phyloP scores from a whole-genome alignment of 768 basidiomycete species.

The Hericium erinaceus region DNA sequence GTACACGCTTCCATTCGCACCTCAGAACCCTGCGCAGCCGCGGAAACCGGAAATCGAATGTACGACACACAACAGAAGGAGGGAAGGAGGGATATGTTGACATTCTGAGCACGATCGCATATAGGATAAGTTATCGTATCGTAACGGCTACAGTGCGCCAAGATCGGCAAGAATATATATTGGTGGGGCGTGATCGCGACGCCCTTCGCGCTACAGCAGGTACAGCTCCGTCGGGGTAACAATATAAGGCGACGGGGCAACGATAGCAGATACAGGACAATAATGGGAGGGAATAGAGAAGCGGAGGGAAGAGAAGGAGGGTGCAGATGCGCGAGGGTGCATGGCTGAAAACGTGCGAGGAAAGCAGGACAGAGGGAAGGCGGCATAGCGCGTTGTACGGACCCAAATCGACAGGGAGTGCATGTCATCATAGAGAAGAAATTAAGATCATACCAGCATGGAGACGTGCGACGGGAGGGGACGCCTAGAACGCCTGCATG shows the following conservation, averaged over 20 bases:
- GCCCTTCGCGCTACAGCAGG: constrained; percentile 34
- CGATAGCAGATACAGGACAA: not conserved
- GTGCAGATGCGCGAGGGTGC: not conserved
- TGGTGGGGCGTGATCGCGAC: constrained; percentile 39
- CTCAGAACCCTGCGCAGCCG: too few relatives aligned
- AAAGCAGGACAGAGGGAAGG: not conserved
- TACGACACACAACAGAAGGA: too few relatives aligned
- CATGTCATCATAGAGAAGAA: constrained; percentile 3
- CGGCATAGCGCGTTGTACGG: not conserved
- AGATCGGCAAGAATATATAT: constrained; percentile 15
- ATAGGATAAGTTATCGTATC: not conserved
- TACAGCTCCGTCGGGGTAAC: constrained; percentile 14
- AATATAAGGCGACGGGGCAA: not conserved
- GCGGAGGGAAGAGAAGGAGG: not conserved
- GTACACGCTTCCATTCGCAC: too few relatives aligned
- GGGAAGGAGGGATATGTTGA: too few relatives aligned
- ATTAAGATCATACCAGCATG: not conserved
- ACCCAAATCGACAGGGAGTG: not conserved
- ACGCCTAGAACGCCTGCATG: constrained; percentile 24
- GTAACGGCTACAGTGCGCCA: constrained; percentile 1
- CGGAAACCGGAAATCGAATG: too few relatives aligned
- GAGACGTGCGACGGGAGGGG: constrained; percentile 6
- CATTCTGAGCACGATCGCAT: too few relatives aligned
- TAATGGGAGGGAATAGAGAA: not conserved
- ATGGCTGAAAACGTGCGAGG: not conserved